Conservation (phyloP, 352 stramenopile species). For the Pythium plurisporium region DNA sequence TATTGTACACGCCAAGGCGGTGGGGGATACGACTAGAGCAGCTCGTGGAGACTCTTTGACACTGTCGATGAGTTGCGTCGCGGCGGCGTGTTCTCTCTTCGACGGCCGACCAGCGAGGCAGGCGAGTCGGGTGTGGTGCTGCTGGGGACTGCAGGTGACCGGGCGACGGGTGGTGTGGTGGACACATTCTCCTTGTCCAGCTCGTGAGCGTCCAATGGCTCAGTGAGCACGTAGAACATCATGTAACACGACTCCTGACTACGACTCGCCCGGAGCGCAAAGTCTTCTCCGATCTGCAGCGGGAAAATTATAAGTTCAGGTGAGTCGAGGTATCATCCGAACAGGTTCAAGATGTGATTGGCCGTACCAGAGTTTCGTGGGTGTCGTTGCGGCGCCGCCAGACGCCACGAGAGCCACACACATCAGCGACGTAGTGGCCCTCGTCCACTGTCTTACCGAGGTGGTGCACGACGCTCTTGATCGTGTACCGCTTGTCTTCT, state of each 20-base stretch:
- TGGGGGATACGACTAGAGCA: conserved; percentile 7
- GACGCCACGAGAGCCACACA: conserved; percentile 39
- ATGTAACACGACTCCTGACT: conserved; percentile 87
- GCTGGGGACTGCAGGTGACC: neutral
- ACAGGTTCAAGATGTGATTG: no score
- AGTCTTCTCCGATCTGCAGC: conserved; percentile 69
- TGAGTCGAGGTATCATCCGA: no score
- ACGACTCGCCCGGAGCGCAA: conserved; percentile 59
- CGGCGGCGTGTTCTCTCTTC: conserved; percentile 15
- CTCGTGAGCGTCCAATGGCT: conserved; percentile 20
- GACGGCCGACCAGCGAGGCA: conserved; percentile 16
- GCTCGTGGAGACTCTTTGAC: conserved; percentile 22
- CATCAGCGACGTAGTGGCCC: conserved; percentile 82
- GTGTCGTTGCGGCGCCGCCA: conserved; percentile 84
- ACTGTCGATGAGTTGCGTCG: conserved; percentile 14
- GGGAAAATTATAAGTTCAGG: neutral
- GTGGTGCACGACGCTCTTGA: conserved; percentile 80
- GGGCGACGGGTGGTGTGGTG: neutral
- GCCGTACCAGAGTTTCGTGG: conserved; percentile 69
- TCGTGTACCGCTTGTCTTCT: conserved; percentile 12
- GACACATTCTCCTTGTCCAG: conserved; percentile 65
- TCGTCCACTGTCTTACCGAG: conserved; percentile 74
- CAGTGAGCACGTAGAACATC: conserved; percentile 75
- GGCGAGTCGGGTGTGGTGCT: conserved; percentile 11
- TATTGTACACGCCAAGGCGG: neutral